Evolutionary conservation across 2,329 filamentous ascomycete genomes (phyloP).

Genomic region (Elsinoe australis): DNA sequence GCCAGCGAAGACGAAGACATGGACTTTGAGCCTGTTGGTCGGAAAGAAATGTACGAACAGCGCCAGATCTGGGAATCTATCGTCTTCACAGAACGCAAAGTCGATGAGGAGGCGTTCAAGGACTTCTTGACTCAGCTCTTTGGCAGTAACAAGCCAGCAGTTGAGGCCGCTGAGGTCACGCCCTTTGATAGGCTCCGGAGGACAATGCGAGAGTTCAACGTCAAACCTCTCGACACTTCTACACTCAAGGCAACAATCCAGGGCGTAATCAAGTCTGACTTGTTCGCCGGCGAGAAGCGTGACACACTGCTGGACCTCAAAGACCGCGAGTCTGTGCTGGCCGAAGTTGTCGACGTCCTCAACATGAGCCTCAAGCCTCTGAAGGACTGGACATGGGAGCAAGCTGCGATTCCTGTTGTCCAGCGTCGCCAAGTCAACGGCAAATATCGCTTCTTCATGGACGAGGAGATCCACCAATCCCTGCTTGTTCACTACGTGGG

Average conservation of each 20-base stretch:
- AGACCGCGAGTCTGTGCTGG: constrained; percentile 42
- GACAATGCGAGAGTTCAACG: constrained; percentile 24
- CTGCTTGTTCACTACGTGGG: constrained; percentile 50
- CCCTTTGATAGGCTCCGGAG: constrained; percentile 30
- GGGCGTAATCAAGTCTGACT: constrained; percentile 43
- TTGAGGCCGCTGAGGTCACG: constrained; percentile 14
- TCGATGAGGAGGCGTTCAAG: constrained; percentile 41
- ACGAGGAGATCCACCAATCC: constrained; percentile 51
- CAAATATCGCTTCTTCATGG: constrained; percentile 45
- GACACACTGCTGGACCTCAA: constrained; percentile 45
- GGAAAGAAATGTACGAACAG: constrained; percentile 37
- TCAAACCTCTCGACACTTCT: constrained; percentile 23
- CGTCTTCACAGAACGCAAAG: constrained; percentile 46
- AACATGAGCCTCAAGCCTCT: constrained; percentile 49
- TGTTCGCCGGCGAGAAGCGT: constrained; percentile 47
- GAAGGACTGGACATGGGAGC: constrained; percentile 47
- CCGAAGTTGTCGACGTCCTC: constrained; percentile 50
- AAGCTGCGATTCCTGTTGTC: constrained; percentile 41
- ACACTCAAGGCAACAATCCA: constrained; percentile 40
- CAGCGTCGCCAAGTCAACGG: constrained; percentile 31
- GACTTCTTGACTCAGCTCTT: constrained; percentile 49
- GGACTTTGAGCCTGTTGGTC: constrained; percentile 39
- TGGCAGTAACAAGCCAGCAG: constrained; percentile 20
- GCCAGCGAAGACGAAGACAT: constrained; percentile 24
- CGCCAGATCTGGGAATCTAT: constrained; percentile 46